Base-by-base conservation (phyloP, 441 rosid species). In the Theobroma grandiflorum region DNA sequence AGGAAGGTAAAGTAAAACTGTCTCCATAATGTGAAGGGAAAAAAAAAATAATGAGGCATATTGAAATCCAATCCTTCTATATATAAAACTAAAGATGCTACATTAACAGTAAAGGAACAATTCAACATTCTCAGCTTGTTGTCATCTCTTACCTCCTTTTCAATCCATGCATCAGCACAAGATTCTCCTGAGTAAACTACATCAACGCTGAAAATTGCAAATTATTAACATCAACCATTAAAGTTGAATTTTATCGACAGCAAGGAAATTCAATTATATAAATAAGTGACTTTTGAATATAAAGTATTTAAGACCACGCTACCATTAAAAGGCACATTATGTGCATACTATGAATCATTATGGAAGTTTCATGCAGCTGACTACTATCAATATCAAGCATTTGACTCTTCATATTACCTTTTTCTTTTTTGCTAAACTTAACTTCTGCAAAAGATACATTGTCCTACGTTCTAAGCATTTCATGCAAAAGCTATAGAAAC, bases 151-250 rank as follows among this genome's bases (percentile, higher is more conserved):
- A 89, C 99, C 98, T 94, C 98, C 78, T 86, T 96, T 84, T 94
- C 99, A 78, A 96, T 96, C 99, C 98, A 96, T 61, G 97, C 82
- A 82, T 96, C 98, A 67, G 99, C 99, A 78, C 94, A 88, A 33
- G 95, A 83, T 82, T 96, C 96, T 72, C 90, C 96, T 0, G 98
- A 86, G 89, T 65, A 96, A 67, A 96, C 84, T 62, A 96, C 67
- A 80, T 94, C 99, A 68, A 96, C 85, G 18, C 98, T 96, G 94
- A 84, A 68, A 42, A 76, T 79, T 80, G 68, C 55, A 43, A 74
- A 68, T 10, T 22, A 33, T 72, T 61, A 59, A 68, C 26, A 76
- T 73, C 47, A 64, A n/a, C 47, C 64, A 63, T 20, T 12, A 20
- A 7, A 31, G 47, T 18, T 16, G 14, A 72, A 7, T 20, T 15